Conservation (phyloP, 2,329 filamentous ascomycete genomes). For the Exutisphaerella laricina region DNA sequence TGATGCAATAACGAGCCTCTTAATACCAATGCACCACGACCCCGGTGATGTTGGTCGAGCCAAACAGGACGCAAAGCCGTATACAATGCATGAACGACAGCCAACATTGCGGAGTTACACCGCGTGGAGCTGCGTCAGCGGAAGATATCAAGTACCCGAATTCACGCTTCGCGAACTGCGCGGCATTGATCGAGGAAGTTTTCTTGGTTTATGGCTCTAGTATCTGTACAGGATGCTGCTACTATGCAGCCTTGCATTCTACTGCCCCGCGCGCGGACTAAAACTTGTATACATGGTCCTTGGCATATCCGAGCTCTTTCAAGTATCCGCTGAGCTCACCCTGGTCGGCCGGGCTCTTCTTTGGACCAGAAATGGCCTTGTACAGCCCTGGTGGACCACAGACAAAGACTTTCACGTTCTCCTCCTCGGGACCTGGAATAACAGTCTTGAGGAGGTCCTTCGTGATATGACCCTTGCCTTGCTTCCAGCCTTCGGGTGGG, state of each 20-base stretch:
- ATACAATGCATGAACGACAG: too few relatives aligned
- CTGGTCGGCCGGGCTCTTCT: constrained; percentile 91
- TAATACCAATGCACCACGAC: too few relatives aligned
- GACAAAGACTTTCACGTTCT: constrained; percentile 94
- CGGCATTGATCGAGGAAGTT: too few relatives aligned
- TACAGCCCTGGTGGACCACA: constrained; percentile 90
- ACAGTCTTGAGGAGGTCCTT: constrained; percentile 95
- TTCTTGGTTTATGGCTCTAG: background rate
- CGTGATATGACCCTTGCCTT: constrained; percentile 72
- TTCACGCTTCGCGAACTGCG: too few relatives aligned
- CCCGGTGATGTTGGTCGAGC: too few relatives aligned
- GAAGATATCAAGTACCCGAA: too few relatives aligned
- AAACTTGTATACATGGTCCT: constrained; percentile 97
- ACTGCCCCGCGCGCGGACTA: constrained; percentile 44
- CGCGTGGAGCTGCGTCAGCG: too few relatives aligned
- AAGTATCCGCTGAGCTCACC: constrained; percentile 79
- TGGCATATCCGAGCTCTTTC: constrained; percentile 74
- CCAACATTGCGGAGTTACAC: too few relatives aligned
- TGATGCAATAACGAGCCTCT: too few relatives aligned
- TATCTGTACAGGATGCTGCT: background rate
- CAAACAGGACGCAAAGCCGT: too few relatives aligned
- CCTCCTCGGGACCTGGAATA: constrained; percentile 82
- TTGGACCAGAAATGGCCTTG: constrained; percentile 83
- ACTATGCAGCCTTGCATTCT: background rate
- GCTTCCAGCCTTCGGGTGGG: constrained; percentile 69